Percentiles rank a stretch among this genome's conserved stretches.
Evolutionary conservation across 2,329 filamentous ascomycete genomes (phyloP).

Genomic region (Juglanconis sp.): DNA sequence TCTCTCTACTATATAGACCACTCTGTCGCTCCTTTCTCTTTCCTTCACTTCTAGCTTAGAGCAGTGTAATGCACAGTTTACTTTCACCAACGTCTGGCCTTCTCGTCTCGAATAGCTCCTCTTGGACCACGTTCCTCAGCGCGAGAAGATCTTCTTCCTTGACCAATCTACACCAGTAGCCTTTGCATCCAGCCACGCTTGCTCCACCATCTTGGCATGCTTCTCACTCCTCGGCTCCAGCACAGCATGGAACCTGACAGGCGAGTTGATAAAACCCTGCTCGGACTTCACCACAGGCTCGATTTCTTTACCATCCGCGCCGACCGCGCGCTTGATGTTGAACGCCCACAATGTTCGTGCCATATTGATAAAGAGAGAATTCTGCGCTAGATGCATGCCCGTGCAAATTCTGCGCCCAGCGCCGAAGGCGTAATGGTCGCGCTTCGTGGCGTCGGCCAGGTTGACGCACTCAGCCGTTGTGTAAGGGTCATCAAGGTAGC

Average conservation of each 20-base stretch:
- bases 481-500: not conserved
- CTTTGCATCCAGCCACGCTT: not conserved
- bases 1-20: too few relatives aligned
- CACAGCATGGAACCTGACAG: not conserved
- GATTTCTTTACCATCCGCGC: not conserved
- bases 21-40: too few relatives aligned
- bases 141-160: not conserved
- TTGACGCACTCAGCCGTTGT: conserved; percentile 23
- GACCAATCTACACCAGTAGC: not conserved
- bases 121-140: not conserved
- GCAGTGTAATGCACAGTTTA: too few relatives aligned
- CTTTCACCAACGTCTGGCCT: too few relatives aligned
- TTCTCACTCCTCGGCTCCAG: conserved; percentile 4
- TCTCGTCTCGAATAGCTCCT: too few relatives aligned
- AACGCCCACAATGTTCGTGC: conserved; percentile 45
- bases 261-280: not conserved
- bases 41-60: too few relatives aligned
- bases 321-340: conserved; percentile 26
- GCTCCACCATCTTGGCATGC: conserved; percentile 1
- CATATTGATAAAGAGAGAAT: conserved; percentile 40
- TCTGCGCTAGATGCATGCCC: conserved; percentile 45
- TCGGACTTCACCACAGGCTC: not conserved
- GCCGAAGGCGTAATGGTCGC: conserved; percentile 42
- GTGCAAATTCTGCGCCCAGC: conserved; percentile 43
- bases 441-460: conserved; percentile 20